Base-by-base conservation (phyloP, 306 rosid genomes). In the Castanopsis chinensis region DNA sequence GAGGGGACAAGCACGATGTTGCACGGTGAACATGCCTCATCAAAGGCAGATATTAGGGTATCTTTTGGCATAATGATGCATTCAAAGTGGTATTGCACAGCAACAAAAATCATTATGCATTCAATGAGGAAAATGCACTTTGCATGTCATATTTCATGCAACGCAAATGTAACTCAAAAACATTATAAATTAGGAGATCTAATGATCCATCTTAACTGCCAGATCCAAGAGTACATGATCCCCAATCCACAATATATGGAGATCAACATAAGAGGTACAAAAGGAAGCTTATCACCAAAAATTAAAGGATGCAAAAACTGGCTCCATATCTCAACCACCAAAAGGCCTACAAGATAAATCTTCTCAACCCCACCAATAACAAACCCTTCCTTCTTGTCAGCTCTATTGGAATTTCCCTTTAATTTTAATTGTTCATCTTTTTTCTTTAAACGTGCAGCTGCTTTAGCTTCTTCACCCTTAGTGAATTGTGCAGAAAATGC, bases 151-250 rank as follows among this genome's bases (percentile, higher is more conserved):
- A 15, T 63, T 12, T 14, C 69, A 28, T 28, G 69, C n/a, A 28
- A 63, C 30, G 14, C 43, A 28, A 28, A 13, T 14, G 17, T 15
- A 33, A 35, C 13, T 21, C 14, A 2, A 60, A 58, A 2, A 33
- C 37, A 9, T 35, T 35, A 19, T 19, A 37, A 18, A 35, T 35
- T 6, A 17, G 73, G 72, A 49, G 87, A 81, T 76, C 74, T 83
- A 83, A 87, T 81, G 52, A 95, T 88, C 60, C 72, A 79, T 80
- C 73, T 76, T 69, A 94, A 83, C 89, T 95, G 98, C 96, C 97
- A 91, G 79, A 90, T 84, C 97, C 96, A 95, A 58, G 95, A 89
- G 87, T 92, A 95, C 85, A 86, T 69, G 69, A 91, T 81, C 78
- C 97, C 99, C 5, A 92, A 67, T 53, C 96, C 85, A 85, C 95